These are phyloP conservation scores for Aspergillus ruber DNA, from an alignment of 2,329 filamentous ascomycete genomes.

Conservation along the genomic window DNA sequence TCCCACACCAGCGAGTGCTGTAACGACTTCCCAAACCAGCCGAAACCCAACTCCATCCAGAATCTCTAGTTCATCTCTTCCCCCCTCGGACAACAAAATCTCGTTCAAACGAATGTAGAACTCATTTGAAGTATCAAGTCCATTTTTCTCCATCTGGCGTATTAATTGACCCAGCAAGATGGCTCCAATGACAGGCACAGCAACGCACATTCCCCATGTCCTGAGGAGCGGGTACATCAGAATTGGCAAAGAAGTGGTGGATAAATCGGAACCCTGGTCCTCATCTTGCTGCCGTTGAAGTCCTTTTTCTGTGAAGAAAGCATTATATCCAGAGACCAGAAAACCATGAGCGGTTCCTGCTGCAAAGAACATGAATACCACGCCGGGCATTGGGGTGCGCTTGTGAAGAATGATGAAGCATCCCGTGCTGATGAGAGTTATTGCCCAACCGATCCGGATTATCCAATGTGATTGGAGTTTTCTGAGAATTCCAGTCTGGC, in stretches of 20 bases:
- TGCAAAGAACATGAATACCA: constrained; percentile 32
- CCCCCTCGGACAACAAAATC: neutral
- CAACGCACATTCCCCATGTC: constrained; percentile 41
- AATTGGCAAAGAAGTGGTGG: constrained; percentile 18
- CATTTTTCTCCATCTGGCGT: constrained; percentile 23
- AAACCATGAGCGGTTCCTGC: constrained; percentile 40
- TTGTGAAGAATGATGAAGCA: constrained; percentile 32
- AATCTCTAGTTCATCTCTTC: neutral
- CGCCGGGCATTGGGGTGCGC: constrained; percentile 27
- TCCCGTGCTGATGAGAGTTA: constrained; percentile 31
- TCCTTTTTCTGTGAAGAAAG: constrained; percentile 8
- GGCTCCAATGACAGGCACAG: constrained; percentile 35
- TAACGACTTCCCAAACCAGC: neutral
- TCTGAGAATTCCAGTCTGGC: constrained; percentile 10
- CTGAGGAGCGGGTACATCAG: constrained; percentile 35
- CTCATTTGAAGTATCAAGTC: neutral
- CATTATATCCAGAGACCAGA: constrained; percentile 35
- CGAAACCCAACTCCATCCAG: neutral
- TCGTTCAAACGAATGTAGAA: neutral
- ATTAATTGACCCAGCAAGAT: constrained; percentile 38
- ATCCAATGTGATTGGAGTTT: constrained; percentile 29
- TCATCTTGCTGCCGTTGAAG: neutral
- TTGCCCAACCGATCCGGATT: constrained; percentile 37
- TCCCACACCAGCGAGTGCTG: neutral
- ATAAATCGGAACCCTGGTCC: neutral